These are phyloP conservation scores for Myxozyma kluyveri DNA, from an alignment of 805 yeast species.

Conservation along the genomic window DNA sequence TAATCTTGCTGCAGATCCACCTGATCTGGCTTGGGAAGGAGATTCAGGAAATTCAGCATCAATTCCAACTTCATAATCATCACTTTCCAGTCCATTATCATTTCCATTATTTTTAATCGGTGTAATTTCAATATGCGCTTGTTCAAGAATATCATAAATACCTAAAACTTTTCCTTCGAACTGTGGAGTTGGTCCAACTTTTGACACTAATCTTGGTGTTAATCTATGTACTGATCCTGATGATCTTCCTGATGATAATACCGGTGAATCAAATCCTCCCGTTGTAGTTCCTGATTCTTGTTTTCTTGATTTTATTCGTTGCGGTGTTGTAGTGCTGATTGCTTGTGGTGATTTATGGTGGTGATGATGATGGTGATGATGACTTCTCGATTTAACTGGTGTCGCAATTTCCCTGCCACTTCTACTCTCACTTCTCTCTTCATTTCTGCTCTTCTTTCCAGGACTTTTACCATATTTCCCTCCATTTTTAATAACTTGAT, in stretches of 20 bases:
- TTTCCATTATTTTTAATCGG: not conserved
- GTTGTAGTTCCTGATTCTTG: not conserved
- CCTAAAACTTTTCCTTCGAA: slow-evolving; percentile 28
- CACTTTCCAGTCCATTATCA: not conserved
- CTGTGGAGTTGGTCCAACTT: slow-evolving; percentile 32
- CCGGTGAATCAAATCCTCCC: slow-evolving; percentile 11
- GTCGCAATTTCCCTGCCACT: too few relatives aligned
- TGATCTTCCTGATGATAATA: slow-evolving; percentile 11
- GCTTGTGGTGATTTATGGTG: not conserved
- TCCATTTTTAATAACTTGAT: too few relatives aligned
- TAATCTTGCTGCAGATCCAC: not conserved
- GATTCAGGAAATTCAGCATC: not conserved
- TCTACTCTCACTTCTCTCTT: too few relatives aligned
- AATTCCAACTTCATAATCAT: not conserved
- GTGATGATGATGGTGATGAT: slow-evolving; percentile 1
- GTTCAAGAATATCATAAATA: slow-evolving; percentile 22
- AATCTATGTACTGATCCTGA: slow-evolving; percentile 4
- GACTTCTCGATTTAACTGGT: slow-evolving; percentile 1
- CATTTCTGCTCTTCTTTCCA: too few relatives aligned
- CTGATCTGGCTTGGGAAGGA: slow-evolving; percentile 10
- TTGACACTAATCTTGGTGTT: slow-evolving; percentile 1
- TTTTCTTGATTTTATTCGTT: not conserved
- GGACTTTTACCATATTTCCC: too few relatives aligned
- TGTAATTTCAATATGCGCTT: not conserved
- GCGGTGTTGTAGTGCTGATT: not conserved